Evolutionary conservation across 2,329 filamentous ascomycete species (phyloP).

Genomic region (Dactylellina sp.): DNA sequence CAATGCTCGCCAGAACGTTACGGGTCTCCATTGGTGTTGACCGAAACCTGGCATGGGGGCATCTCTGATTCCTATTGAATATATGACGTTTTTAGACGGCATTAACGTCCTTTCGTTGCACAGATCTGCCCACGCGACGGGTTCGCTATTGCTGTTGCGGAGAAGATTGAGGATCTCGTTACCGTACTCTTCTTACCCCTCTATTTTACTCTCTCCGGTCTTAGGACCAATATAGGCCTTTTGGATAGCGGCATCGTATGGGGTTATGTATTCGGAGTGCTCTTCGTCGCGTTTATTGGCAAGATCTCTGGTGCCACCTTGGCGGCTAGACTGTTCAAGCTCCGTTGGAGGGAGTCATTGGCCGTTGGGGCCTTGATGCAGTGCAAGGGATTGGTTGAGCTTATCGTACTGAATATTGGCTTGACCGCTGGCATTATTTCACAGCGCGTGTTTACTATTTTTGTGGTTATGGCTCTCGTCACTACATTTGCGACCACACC

Average conservation of each 20-base stretch:
- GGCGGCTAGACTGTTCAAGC: constrained; percentile 78
- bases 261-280: constrained; percentile 90
- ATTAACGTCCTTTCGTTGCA: too few species aligned
- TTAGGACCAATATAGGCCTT: constrained; percentile 87
- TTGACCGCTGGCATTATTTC: constrained; percentile 37
- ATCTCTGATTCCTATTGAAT: too few species aligned
- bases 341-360: constrained; percentile 90
- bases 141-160: constrained; percentile 88
- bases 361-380: constrained; percentile 93
- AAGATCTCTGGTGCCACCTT: constrained; percentile 83
- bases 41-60: too few species aligned
- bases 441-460: constrained; percentile 36
- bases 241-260: constrained; percentile 84
- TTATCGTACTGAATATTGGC: constrained; percentile 38
- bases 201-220: constrained; percentile 91
- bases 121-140: constrained; percentile 90
- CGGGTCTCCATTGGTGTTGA: too few species aligned
- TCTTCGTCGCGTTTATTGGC: constrained; percentile 81
- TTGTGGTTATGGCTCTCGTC: constrained; percentile 72
- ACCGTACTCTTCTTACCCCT: constrained; percentile 85
- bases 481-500: constrained; percentile 88
- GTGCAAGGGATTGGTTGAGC: constrained; percentile 91
- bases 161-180: constrained; percentile 94
- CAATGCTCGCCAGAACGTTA: too few species aligned
- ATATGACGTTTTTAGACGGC: too few species aligned